These are phyloP conservation scores for Rossbeevera mucosa DNA, from an alignment of 768 basidiomycete genomes.

Conservation along the genomic window DNA sequence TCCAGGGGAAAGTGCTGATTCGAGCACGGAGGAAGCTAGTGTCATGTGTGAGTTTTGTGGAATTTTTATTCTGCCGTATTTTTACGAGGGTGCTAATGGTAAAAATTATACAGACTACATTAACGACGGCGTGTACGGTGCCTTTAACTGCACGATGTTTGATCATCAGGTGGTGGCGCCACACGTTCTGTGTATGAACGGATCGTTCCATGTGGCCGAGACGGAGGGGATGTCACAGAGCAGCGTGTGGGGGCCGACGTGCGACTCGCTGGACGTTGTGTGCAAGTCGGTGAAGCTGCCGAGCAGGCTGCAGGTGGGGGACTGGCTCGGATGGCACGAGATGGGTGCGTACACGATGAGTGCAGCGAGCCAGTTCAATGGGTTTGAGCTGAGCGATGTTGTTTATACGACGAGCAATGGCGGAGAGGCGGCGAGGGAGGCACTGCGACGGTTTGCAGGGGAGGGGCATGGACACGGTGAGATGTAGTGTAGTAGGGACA, in stretches of 20 bases:
- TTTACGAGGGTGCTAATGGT: conserved; percentile 1
- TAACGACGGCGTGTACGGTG: conserved; percentile 98
- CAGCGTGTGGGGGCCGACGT: conserved; percentile 97
- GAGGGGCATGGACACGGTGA: conserved; percentile 36
- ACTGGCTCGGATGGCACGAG: conserved; percentile 96
- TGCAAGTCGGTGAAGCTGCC: conserved; percentile 61
- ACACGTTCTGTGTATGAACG: conserved; percentile 65
- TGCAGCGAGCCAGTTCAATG: conserved; percentile 94
- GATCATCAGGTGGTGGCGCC: conserved; percentile 94
- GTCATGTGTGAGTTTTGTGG: conserved; percentile 81
- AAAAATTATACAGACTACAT: conserved; percentile 73
- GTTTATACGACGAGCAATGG: conserved; percentile 69
- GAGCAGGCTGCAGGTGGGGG: conserved; percentile 73
- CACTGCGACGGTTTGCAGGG: conserved; percentile 47
- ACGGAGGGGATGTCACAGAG: conserved; percentile 44
- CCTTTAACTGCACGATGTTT: conserved; percentile 95
- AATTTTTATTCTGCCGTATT: conserved; percentile 11
- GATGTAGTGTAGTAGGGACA: background rate
- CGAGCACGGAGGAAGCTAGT: conserved; percentile 38
- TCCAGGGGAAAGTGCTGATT: conserved; percentile 11
- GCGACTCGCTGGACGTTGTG: conserved; percentile 96
- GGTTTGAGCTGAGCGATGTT: conserved; percentile 77
- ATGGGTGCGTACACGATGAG: conserved; percentile 99
- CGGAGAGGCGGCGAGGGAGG: conserved; percentile 48
- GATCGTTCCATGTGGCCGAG: conserved; percentile 46